A percentile compares a stretch with the other conserved stretches of the same genome.
phyloP scores from a whole-genome alignment of 129 eudicot genomes.

The Lonicera japonica region DNA sequence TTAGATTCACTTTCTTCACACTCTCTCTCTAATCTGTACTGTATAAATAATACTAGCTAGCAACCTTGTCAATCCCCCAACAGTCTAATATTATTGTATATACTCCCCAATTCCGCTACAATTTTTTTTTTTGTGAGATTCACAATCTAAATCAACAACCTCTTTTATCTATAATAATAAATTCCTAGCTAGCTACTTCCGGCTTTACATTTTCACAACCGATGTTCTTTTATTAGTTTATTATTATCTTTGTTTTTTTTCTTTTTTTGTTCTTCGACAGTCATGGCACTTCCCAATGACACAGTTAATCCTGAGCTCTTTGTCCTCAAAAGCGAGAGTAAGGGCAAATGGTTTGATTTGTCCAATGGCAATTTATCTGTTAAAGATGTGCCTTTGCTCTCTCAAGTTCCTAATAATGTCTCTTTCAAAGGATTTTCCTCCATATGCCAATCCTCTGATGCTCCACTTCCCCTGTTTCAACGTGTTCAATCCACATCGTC shows the following conservation, averaged over 20 bases:
- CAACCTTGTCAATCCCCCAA: no score
- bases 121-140: no score
- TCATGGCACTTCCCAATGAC: constrained; percentile 42
- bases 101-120: no score
- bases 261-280: background rate
- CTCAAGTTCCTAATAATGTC: constrained; percentile 38
- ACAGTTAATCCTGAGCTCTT: constrained; percentile 13
- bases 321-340: background rate
- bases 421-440: constrained; percentile 28
- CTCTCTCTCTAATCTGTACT: no score
- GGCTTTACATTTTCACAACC: no score
- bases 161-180: no score
- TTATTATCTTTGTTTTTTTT: constrained; percentile 5
- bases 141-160: no score
- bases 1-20: no score
- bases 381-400: constrained; percentile 23
- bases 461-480: constrained; percentile 27
- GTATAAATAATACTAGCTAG: no score
- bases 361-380: constrained; percentile 33
- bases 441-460: constrained; percentile 23
- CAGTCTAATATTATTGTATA: no score
- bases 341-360: constrained; percentile 17
- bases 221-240: no score
- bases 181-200: no score
- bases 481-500: constrained; percentile 32